Base-by-base conservation (phyloP, 805 yeast genomes). In the Monosporozyma servazzii region DNA sequence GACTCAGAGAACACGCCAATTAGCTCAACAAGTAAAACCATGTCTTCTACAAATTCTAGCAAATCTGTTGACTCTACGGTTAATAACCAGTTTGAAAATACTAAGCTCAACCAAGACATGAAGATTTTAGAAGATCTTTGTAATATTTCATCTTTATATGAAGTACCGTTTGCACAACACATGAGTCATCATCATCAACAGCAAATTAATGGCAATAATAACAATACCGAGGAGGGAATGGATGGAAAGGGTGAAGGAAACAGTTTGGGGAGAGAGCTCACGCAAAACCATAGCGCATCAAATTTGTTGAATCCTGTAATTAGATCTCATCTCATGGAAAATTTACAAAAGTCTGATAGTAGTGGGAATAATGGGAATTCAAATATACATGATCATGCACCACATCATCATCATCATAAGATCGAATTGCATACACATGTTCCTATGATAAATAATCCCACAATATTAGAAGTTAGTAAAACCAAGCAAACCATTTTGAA, bases 371-470 rank as follows among this genome's bases (percentile, higher is more conserved):
- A 36, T 18, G 48, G 43, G 15, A 18, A 3, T 30, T n/a, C 36
- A 29, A 25, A 13, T 29, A 10, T 11, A 9, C 36, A 27, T 45
- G 20, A 50, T 42, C 18, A 39, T 48, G 17, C 23, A 46, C 33
- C 39, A 37, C 51, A 60, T 15, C 59, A 63, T 20, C 75, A 73
- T 50, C 73, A 71, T 59, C 74, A 70, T 52, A 66, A 65, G 30
- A 58, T 67, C 18, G 71, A 70, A 51, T 53, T 71, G 1, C 73
- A 71, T 53, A 62, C 64, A 20, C 75, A 69, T 42, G 42, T 41
- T 10, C 44, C 44, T 5, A 41, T 41, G 44, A 11, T 41, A 39
- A 13, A 20, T 37, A 27, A 27, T 8, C 48, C 54, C 41, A 42
- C 50, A 37, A 18, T 47, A 13, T 20, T 29, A 27, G 33, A 47